Percentiles rank a stretch among this genome's conserved stretches.
Conservation (phyloP, 2,329 filamentous ascomycete species). For the Colletotrichum tofieldiae region DNA sequence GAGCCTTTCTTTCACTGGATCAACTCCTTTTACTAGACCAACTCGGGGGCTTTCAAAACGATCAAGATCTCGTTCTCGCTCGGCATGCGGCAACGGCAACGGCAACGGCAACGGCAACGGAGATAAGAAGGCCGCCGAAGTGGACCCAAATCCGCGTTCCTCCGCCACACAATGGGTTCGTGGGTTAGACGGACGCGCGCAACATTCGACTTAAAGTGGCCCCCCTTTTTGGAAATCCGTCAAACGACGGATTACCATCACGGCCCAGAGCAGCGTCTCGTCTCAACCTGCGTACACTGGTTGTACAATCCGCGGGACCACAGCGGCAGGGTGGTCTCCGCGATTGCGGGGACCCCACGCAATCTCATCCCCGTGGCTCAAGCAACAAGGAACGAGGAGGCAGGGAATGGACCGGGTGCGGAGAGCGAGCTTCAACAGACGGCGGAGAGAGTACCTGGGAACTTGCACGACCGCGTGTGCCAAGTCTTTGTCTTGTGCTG, state of each 20-base stretch:
- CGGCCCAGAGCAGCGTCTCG: neutral
- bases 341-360: slow-evolving; percentile 38
- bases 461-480: neutral
- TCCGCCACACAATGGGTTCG: neutral
- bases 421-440: neutral
- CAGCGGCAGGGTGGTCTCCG: slow-evolving; percentile 35
- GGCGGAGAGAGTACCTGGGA: neutral
- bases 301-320: neutral
- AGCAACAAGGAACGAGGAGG: neutral
- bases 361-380: neutral
- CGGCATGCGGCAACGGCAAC: neutral
- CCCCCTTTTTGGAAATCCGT: slow-evolving; percentile 28
- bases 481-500: slow-evolving; percentile 8
- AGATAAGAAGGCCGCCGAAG: neutral
- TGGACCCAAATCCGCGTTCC: slow-evolving; percentile 30
- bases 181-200: slow-evolving; percentile 3
- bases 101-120: neutral
- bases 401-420: neutral
- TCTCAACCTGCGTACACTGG: neutral
- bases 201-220: slow-evolving; percentile 29
- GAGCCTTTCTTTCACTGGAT: no score
- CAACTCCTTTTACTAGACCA: no score
- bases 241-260: slow-evolving; percentile 24
- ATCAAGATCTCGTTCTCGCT: no score
- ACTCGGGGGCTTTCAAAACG: neutral